Conservation (phyloP, 2,329 filamentous ascomycete species). For the Gnomoniopsis smithogilvyi region DNA sequence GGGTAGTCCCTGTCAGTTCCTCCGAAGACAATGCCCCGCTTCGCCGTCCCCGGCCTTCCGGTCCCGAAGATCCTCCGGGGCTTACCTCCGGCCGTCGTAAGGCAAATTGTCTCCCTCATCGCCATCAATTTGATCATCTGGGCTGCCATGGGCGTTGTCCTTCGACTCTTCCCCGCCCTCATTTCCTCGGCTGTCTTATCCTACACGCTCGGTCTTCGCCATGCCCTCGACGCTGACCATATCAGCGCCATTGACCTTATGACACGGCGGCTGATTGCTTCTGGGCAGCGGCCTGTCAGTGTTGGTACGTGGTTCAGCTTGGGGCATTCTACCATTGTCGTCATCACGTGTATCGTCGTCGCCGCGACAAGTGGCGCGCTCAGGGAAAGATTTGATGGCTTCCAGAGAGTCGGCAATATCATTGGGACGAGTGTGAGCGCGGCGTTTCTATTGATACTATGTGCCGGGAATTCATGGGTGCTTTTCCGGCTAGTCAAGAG, state of each 20-base stretch:
- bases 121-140: constrained; percentile 53
- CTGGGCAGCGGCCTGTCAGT: constrained; percentile 81
- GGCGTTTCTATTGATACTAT: constrained; percentile 76
- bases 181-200: constrained; percentile 79
- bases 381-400: constrained; percentile 74
- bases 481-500: constrained; percentile 72
- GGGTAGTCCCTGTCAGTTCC: background rate
- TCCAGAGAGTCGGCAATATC: constrained; percentile 78
- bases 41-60: constrained; percentile 19
- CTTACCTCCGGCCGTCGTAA: constrained; percentile 33
- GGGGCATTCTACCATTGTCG: constrained; percentile 89
- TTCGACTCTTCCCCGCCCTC: constrained; percentile 56
- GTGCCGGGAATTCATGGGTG: constrained; percentile 82
- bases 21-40: constrained; percentile 14
- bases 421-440: constrained; percentile 87
- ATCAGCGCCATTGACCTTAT: constrained; percentile 85
- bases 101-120: constrained; percentile 49
- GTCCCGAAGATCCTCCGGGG: constrained; percentile 27
- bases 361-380: constrained; percentile 86
- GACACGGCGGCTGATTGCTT: constrained; percentile 83
- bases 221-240: constrained; percentile 98
- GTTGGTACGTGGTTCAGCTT: constrained; percentile 94
- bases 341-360: constrained; percentile 86
- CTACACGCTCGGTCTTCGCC: constrained; percentile 84
- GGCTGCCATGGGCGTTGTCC: constrained; percentile 49